phyloP scores from a whole-genome alignment of 768 basidiomycete genomes.

The Phylloporus sp. region DNA sequence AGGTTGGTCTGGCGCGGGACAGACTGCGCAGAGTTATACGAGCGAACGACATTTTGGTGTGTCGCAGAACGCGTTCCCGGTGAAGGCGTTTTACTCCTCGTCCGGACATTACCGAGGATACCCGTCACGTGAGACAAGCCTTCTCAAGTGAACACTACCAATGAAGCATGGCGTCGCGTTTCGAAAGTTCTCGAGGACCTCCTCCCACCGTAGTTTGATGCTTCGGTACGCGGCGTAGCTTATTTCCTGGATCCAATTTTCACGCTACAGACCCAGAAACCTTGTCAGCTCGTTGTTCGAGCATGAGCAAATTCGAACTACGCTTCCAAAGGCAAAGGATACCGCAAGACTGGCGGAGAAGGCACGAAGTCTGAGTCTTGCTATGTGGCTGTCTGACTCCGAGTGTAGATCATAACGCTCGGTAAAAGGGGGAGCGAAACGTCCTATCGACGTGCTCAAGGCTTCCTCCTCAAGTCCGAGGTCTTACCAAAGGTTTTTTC shows the following conservation, averaged over 20 bases:
- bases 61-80: constrained; percentile 21
- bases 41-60: constrained; percentile 32
- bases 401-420: constrained; percentile 74
- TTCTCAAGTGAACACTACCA: constrained; percentile 14
- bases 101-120: constrained; percentile 27
- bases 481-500: constrained; percentile 81
- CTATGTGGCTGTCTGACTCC: constrained; percentile 5
- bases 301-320: constrained; percentile 95
- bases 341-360: constrained; percentile 90
- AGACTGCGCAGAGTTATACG: constrained; percentile 31
- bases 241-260: constrained; percentile 3
- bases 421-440: constrained; percentile 79
- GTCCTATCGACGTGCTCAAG: constrained; percentile 65
- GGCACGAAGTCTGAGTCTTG: constrained; percentile 36
- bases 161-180: constrained; percentile 97
- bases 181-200: constrained; percentile 86
- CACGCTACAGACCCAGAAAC: constrained; percentile 50
- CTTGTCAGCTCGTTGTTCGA: constrained; percentile 91
- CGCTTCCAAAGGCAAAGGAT: constrained; percentile 91
- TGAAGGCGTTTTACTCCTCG: background rate
- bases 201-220: constrained; percentile 91
- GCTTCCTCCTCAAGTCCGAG: constrained; percentile 69
- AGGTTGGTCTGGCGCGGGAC: constrained; percentile 24
- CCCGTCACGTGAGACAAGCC: constrained; percentile 1
- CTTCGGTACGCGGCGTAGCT: constrained; percentile 54